Base-by-base conservation (phyloP, 2,329 filamentous ascomycete genomes). In the Diaporthe citri region DNA sequence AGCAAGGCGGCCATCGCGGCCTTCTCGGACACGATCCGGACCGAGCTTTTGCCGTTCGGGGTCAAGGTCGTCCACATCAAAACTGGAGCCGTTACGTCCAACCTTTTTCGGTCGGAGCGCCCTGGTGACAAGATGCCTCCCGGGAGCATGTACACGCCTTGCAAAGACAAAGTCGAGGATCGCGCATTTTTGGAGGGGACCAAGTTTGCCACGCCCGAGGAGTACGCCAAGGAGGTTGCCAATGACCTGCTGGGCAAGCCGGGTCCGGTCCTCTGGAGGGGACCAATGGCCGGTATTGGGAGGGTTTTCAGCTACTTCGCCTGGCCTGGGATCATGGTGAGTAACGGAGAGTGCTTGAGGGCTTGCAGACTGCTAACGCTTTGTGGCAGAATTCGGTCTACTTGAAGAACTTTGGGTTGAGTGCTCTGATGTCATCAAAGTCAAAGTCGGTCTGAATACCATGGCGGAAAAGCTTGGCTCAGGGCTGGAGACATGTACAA, bases 1-100 rank as follows among this genome's bases (percentile, higher is more conserved):
- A 84, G 82, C 71, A 88, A 88, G 74, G 85, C 83, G 0, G 86
- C 86, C 0, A 78, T 87, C 0, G 79, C 82, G 28, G 79, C 81
- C 62, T 80, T 86, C 66, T 82, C 83, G 4, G 80, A 84, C 73
- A 83, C 83, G n/a, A 76, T 87, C 77, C 83, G 85, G 8, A 76
- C 86, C 52, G 86, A 88, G 77, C 81, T 87, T 34, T 72, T 75
- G 1, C 80, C 82, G 0, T 80, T 85, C 59, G 81, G 79, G 31
- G 76, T 85, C 71, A 80, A 80, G 39, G 83, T 85, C 31, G 78
- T 85, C 17, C 78, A 80, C 34, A 72, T 82, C 48, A 79, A 82
- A 77, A 82, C 82, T 0, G 83, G 81, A 10, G 81, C 79, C 2
- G 80, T 85, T 22, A 74, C 76, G 34, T 83, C 82, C 22, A 79